These are phyloP conservation scores for Hemisphaericaspora xylofermentans DNA, from an alignment of 1,139 yeast genomes.

Conservation along the genomic window DNA sequence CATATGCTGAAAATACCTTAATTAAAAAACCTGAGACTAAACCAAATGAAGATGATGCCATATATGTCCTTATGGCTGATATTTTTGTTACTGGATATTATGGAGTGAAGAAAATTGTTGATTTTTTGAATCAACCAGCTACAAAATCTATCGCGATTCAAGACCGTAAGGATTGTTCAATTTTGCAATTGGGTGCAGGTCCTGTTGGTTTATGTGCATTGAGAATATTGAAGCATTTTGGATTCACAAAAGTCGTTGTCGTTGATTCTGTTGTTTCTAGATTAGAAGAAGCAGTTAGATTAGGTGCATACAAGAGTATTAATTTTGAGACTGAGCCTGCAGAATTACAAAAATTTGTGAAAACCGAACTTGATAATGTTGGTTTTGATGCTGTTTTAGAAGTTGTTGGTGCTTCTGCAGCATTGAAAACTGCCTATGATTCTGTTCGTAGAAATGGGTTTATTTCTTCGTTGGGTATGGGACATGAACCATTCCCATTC, in stretches of 20 bases:
- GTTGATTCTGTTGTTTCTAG: constrained; percentile 53
- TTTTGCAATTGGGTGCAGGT: constrained; percentile 61
- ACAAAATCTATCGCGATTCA: constrained; percentile 16
- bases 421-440: constrained; percentile 52
- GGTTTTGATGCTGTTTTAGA: constrained; percentile 62
- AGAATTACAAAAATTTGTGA: constrained; percentile 23
- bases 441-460: constrained; percentile 59
- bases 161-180: constrained; percentile 31
- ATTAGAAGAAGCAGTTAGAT: constrained; percentile 40
- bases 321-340: constrained; percentile 41
- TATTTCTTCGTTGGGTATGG: constrained; percentile 61
- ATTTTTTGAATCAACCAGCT: constrained; percentile 31
- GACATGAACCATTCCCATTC: constrained; percentile 59
- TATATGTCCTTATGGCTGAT: constrained; percentile 62
- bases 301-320: constrained; percentile 45
- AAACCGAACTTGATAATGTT: constrained; percentile 29
- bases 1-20: constrained; percentile 54
- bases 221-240: constrained; percentile 44
- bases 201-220: constrained; percentile 65
- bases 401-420: constrained; percentile 54
- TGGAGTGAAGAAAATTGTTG: constrained; percentile 51
- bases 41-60: constrained; percentile 37
- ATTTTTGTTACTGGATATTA: constrained; percentile 66
- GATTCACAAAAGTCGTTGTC: constrained; percentile 47
- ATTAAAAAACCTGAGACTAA: constrained; percentile 35